phyloP scores from a whole-genome alignment of 768 basidiomycete species.

The Pulveroboletus sp. region DNA sequence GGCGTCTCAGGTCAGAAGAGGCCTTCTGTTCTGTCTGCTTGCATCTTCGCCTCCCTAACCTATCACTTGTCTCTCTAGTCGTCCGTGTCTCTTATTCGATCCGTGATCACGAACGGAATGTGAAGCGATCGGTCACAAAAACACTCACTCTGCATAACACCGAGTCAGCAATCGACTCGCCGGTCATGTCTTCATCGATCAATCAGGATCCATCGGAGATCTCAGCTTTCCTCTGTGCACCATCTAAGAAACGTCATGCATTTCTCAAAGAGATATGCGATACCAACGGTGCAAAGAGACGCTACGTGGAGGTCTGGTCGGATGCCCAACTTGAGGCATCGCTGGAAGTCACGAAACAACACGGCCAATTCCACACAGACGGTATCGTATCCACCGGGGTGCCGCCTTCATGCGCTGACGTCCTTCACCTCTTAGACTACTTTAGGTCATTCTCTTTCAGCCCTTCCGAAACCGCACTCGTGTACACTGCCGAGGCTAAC shows the following conservation, averaged over 20 bases:
- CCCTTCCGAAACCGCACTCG: slow-evolving; percentile 44
- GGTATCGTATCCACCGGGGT: slow-evolving; percentile 32
- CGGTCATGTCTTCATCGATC: slow-evolving; percentile 11
- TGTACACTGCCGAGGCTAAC: slow-evolving; percentile 61
- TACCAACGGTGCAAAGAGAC: slow-evolving; percentile 31
- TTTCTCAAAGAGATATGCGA: slow-evolving; percentile 39
- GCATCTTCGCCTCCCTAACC: too few relatives aligned
- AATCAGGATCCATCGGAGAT: slow-evolving; percentile 31
- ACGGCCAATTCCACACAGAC: slow-evolving; percentile 59
- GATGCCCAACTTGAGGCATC: slow-evolving; percentile 40
- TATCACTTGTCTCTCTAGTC: slow-evolving; percentile 19
- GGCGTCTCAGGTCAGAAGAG: slow-evolving; percentile 16
- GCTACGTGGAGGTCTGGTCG: slow-evolving; percentile 59
- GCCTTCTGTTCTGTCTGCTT: background rate
- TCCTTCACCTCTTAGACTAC: slow-evolving; percentile 42
- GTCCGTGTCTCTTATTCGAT: slow-evolving; percentile 44
- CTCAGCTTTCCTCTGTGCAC: slow-evolving; percentile 40
- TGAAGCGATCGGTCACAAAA: slow-evolving; percentile 36
- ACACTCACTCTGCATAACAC: slow-evolving; percentile 28
- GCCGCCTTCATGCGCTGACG: background rate
- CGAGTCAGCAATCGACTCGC: slow-evolving; percentile 7
- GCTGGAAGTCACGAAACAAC: slow-evolving; percentile 52
- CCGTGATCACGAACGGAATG: slow-evolving; percentile 48
- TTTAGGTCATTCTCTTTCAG: slow-evolving; percentile 51
- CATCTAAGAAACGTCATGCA: slow-evolving; percentile 38